A percentile compares a stretch with the other conserved stretches of the same genome.
Evolutionary conservation across 768 basidiomycete species (phyloP).

Genomic region (Candolleomyces eurysporus): DNA sequence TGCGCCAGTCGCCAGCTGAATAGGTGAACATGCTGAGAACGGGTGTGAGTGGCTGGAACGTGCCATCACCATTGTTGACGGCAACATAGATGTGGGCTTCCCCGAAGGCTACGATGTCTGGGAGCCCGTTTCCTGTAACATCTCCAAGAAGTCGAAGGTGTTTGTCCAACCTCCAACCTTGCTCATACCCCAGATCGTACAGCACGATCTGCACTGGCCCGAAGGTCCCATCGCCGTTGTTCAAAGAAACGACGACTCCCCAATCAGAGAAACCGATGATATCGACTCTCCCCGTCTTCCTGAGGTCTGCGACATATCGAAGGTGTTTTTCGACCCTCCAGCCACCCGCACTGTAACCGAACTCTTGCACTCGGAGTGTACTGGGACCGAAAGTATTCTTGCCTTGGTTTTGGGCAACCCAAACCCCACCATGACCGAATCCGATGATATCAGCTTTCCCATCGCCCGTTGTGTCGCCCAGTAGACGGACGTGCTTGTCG

Average conservation of each 20-base stretch:
- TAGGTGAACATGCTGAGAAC: background rate
- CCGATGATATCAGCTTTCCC: conserved; percentile 1
- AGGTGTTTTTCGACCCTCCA: background rate
- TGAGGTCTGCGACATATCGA: background rate
- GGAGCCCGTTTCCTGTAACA: background rate
- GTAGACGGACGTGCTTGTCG: background rate
- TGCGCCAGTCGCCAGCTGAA: background rate
- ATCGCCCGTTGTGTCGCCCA: background rate
- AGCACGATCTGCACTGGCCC: background rate
- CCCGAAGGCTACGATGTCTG: background rate
- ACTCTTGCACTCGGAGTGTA: background rate
- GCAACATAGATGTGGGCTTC: background rate
- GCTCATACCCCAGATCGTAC: background rate
- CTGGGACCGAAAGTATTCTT: background rate
- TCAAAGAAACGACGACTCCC: background rate
- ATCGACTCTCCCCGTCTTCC: background rate
- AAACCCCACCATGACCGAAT: background rate
- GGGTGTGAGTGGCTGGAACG: background rate
- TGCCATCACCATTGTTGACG: background rate
- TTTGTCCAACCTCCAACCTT: background rate
- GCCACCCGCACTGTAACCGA: background rate
- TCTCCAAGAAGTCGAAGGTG: background rate
- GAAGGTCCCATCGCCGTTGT: background rate
- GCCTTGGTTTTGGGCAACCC: background rate
- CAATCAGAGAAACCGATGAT: background rate